Base-by-base conservation (phyloP, 2,329 filamentous ascomycete genomes). In the Sporothrix curviconia region DNA sequence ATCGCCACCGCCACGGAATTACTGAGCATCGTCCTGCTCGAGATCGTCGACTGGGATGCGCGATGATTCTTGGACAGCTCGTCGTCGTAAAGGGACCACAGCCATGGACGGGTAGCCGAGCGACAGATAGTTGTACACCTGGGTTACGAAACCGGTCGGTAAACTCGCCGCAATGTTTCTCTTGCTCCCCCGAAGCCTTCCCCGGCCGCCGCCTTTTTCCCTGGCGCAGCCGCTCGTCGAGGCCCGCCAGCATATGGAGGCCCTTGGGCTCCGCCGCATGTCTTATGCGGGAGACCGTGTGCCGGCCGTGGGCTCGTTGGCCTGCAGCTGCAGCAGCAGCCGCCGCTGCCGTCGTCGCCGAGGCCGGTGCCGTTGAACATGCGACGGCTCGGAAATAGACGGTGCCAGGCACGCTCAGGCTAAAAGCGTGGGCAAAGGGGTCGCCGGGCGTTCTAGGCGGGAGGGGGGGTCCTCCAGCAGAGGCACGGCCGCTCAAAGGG, bases 121-220 rank as follows among this genome's bases (percentile, higher is more conserved):
- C 0, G 90, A 95, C 15, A 97, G 79, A 71, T 97, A 97, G 71
- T 97, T 96, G 78, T 95, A 97, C 7, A 97, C 92, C 71, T 97
- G 92, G 0, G 92, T 96, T 57, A 96, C 84, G 69, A 96, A 96
- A 3, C n/a, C 78, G 78, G 68, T 96, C 90, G 60, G 86, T 78
- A 66, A 94, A 95, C 70, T 96, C 91, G 54, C 71, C 4, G 73
- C 68, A 59, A 84, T 81, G 64, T 78, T 77, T 53, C 80, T 78
- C 61, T 81, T 74, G 1, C 72, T 71, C n/a, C n/a, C n/a, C n/a
- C n/a, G n/a, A n/a, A n/a, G n/a, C n/a, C n/a, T n/a, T n/a, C n/a
- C 64, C 82, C 78, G 15, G 73, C 76, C 12, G 72, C 71, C 6
- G 70, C 74, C 66, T 79, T 79, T 62, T 80, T n/a, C n/a, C 78